Evolutionary conservation across 768 basidiomycete genomes (phyloP), one percentile per base, ranked within the genome.

Genomic region (Hypholoma fasciculare): DNA sequence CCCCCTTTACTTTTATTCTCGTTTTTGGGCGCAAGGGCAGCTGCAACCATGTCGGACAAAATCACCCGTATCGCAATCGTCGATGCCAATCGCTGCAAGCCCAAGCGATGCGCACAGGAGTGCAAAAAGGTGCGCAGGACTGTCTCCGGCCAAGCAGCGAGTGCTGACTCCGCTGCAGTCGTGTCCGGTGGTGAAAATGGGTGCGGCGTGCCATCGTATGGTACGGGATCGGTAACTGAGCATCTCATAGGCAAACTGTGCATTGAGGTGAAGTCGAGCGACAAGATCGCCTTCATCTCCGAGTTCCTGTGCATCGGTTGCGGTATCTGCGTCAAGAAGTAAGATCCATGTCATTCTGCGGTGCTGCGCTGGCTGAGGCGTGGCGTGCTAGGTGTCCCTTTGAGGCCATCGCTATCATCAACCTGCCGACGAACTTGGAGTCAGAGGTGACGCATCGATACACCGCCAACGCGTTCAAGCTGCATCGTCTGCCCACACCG

Each of bases 251-350:
- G 97, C 16, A 98, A 97, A 76, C 81, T 99, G 20, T 99, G 97
- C 80, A 98, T 98, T 65, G 97, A 98, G 76, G 97, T 99, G 63
- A 96, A 94, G 72, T 72, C 96, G 13, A 84, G 87, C 7, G 96
- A 97, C 77, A 98, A 98, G 81, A 97, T 98, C 74, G 90, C 97
- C 1, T 98, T 96, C 83, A 92, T 99, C 76, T 98, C 97, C 26
- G 97, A 99, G 73, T 95, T 96, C 72, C 81, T 99, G 55, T 99
- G 97, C 72, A 99, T 99, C 60, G 97, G 97, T 67, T 99, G 97
- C 74, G 97, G 97, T 91, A 98, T 99, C 69, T 99, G 97, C 72
- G 96, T 98, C 36, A 98, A 98, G 78, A 99, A 98, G 96, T 97
- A 69, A 71, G 89, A 77, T 34, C 53, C 23, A 56, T 34, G 30